Base-by-base conservation (phyloP, 345 rosid genomes). In the Lepidium didymum region DNA sequence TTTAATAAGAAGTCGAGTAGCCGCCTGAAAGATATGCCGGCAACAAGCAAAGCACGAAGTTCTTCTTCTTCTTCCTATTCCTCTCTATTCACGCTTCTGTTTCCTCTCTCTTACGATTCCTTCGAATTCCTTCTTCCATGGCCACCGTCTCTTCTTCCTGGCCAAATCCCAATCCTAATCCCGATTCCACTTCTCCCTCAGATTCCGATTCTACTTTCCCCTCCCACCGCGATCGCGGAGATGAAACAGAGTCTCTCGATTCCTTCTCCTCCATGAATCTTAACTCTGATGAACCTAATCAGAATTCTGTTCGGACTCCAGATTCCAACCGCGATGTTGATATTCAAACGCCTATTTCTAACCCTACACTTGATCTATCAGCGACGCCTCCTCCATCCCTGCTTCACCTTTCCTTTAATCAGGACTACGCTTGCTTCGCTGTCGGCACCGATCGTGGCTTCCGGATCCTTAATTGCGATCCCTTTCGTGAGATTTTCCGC, bases 401-500 rank as follows among this genome's bases (percentile, higher is more conserved):
- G 19, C 94, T 89, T 37, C 85, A 91, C 56, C 72, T 89, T 65
- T 87, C 92, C 44, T 95, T 87, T 68, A 95, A 95, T 61, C 97
- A 95, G 64, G 99, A 95, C 75, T 79, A 79, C 2, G 85, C 91
- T 10, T 94, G 99, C 72, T 94, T 94, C 78, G 96, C 97, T 0
- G 86, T 84, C 0, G 97, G 92, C 5, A 89, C 89, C n/a, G 87
- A 83, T 73, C 87, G 82, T n/a, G 99, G 99, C 34, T 95, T 95
- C 79, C 87, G 88, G 53, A 87, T 91, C 83, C 86, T 83, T 67
- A 95, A 89, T 56, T 91, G 97, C 74, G 97, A 89, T 29, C 96
- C 96, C 0, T 87, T 95, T 47, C 90, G 96, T 8, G 99, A 95
- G 88, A 86, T 87, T 23, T 91, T 91, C 77, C 88, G 96, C 65